Evolutionary conservation across 163 green algal species (phyloP).

Genomic region (Coccomyxa subellipsoidea): DNA sequence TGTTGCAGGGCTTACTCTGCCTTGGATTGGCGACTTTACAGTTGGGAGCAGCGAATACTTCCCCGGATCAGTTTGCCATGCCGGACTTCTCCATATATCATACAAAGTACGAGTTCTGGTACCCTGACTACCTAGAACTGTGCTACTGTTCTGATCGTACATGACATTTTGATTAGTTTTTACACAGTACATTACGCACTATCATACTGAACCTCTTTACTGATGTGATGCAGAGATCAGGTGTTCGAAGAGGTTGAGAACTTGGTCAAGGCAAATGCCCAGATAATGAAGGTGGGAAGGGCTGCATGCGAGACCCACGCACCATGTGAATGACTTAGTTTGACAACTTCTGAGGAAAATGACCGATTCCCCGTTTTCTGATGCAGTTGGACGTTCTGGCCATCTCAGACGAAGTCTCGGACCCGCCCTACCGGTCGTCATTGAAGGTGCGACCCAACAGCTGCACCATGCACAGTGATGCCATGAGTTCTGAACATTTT

Average conservation of each 20-base stretch:
- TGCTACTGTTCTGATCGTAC: too few species aligned
- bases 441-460: background rate
- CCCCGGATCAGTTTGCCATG: background rate
- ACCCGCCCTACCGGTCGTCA: background rate
- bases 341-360: too few species aligned
- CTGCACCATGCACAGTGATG: too few species aligned
- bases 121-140: too few species aligned
- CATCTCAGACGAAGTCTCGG: background rate
- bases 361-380: background rate
- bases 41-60: background rate
- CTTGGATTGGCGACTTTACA: background rate
- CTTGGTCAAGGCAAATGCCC: conserved; percentile 39
- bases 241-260: conserved; percentile 50
- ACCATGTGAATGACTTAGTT: too few species aligned
- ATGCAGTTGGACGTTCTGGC: background rate
- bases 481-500: too few species aligned
- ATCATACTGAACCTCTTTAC: too few species aligned
- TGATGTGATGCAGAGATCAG: conserved; percentile 35
- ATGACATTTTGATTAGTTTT: too few species aligned
- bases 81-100: conserved; percentile 71
- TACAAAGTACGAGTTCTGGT: conserved; percentile 35
- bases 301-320: too few species aligned
- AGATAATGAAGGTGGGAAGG: conserved; percentile 36
- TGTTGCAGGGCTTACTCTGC: background rate
- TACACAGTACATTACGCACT: too few species aligned